A percentile compares a stretch with the other conserved stretches of the same genome.
These are phyloP conservation scores for Suzukiozyma palmioleophila DNA, from an alignment of 1,139 yeast species.

Conservation along the genomic window DNA sequence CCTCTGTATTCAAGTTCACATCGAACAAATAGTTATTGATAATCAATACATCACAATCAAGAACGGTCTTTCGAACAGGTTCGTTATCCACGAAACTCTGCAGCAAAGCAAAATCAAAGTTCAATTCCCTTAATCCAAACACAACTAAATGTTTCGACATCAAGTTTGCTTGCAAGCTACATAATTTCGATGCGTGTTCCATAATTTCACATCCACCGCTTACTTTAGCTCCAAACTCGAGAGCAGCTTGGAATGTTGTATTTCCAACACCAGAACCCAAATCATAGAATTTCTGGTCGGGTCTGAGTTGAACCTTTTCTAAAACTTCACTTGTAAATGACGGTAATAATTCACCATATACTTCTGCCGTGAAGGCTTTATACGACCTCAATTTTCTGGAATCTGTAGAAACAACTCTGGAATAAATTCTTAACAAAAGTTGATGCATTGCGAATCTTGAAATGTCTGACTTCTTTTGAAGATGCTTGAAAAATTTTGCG, in stretches of 20 bases:
- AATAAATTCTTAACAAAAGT: slow-evolving; percentile 64
- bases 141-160: slow-evolving; percentile 53
- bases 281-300: slow-evolving; percentile 64
- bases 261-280: slow-evolving; percentile 95
- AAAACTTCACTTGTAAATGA: slow-evolving; percentile 67
- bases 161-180: slow-evolving; percentile 56
- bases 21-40: slow-evolving; percentile 85
- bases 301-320: slow-evolving; percentile 53
- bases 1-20: slow-evolving; percentile 61
- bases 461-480: slow-evolving; percentile 31
- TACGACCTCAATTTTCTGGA: slow-evolving; percentile 63
- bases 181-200: slow-evolving; percentile 73
- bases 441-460: slow-evolving; percentile 65
- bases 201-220: slow-evolving; percentile 91
- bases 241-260: slow-evolving; percentile 83
- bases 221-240: slow-evolving; percentile 70
- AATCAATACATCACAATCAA: slow-evolving; percentile 65
- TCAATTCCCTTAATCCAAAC: slow-evolving; percentile 60
- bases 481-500: slow-evolving; percentile 25
- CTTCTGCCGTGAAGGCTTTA: slow-evolving; percentile 85
- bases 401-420: slow-evolving; percentile 75
- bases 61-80: slow-evolving; percentile 48
- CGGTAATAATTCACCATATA: slow-evolving; percentile 88
- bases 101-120: slow-evolving; percentile 53
- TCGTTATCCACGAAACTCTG: slow-evolving; percentile 71